Conservation (phyloP, 768 basidiomycete species). For the Pholiota molesta region DNA sequence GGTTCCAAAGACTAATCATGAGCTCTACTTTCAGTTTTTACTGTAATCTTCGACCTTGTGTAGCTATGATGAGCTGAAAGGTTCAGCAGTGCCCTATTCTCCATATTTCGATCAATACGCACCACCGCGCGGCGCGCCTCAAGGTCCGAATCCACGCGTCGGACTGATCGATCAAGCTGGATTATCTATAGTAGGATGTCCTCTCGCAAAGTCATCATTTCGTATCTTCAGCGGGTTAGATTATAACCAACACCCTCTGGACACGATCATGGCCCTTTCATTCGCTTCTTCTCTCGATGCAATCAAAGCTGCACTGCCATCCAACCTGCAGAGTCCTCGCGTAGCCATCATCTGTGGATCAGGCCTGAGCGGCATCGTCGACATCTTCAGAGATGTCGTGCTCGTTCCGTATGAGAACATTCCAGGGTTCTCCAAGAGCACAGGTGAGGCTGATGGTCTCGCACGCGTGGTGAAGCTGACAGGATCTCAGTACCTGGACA, state of each 20-base stretch:
- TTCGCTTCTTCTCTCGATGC: conserved; percentile 30
- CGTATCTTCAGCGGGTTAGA: neutral
- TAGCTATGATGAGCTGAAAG: neutral
- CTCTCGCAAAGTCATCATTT: neutral
- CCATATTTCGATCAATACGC: neutral
- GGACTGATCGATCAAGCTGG: neutral
- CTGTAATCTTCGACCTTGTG: no score
- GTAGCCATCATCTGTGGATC: conserved; percentile 90
- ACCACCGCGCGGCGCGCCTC: neutral
- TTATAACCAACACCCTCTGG: neutral
- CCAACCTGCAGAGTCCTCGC: conserved; percentile 47
- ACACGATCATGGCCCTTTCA: neutral
- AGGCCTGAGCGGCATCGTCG: conserved; percentile 76
- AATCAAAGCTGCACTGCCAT: conserved; percentile 36
- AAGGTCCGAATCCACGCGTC: neutral
- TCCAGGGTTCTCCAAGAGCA: conserved; percentile 76
- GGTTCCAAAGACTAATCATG: no score
- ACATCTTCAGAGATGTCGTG: conserved; percentile 56
- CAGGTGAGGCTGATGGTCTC: conserved; percentile 50
- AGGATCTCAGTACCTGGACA: conserved; percentile 70
- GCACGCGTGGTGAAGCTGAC: conserved; percentile 7
- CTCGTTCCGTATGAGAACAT: conserved; percentile 68
- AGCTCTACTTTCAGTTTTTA: no score
- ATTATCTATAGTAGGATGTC: neutral
- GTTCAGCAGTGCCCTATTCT: neutral